Percentiles rank a stretch among this genome's conserved stretches.
These are phyloP conservation scores for Wakefieldia striispora DNA, from an alignment of 768 basidiomycete species.

Conservation along the genomic window DNA sequence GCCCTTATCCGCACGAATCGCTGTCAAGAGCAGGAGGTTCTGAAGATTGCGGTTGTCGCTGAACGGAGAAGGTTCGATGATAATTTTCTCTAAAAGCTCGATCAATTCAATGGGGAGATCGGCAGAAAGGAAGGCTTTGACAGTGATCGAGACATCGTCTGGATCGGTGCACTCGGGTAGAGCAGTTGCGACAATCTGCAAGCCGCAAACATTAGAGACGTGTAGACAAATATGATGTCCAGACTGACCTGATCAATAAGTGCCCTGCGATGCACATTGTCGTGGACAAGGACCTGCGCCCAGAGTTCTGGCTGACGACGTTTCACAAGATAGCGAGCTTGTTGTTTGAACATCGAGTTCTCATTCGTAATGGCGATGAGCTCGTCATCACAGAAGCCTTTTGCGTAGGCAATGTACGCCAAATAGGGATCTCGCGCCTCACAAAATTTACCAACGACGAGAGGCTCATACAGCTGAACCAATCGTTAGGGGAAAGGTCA, in stretches of 20 bases:
- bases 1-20: constrained; percentile 96
- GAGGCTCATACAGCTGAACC: constrained; percentile 85
- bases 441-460: constrained; percentile 98
- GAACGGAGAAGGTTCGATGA: constrained; percentile 96
- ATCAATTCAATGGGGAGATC: constrained; percentile 97
- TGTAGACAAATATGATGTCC: background rate
- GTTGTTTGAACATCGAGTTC: constrained; percentile 99
- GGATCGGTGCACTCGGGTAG: constrained; percentile 96
- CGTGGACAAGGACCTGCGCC: constrained; percentile 88
- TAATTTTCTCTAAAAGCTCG: constrained; percentile 97
- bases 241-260: constrained; percentile 85
- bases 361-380: constrained; percentile 96
- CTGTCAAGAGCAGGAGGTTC: constrained; percentile 91
- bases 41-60: constrained; percentile 97
- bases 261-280: constrained; percentile 89
- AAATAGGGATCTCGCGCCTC: constrained; percentile 97
- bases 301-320: constrained; percentile 93
- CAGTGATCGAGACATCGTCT: constrained; percentile 96
- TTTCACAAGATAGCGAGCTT: constrained; percentile 96
- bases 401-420: constrained; percentile 98
- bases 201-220: background rate
- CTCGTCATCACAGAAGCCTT: constrained; percentile 98
- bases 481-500: constrained; percentile 8
- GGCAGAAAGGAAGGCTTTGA: constrained; percentile 97
- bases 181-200: constrained; percentile 87